Conservation (phyloP, 306 rosid genomes). For the Pueraria montana region DNA sequence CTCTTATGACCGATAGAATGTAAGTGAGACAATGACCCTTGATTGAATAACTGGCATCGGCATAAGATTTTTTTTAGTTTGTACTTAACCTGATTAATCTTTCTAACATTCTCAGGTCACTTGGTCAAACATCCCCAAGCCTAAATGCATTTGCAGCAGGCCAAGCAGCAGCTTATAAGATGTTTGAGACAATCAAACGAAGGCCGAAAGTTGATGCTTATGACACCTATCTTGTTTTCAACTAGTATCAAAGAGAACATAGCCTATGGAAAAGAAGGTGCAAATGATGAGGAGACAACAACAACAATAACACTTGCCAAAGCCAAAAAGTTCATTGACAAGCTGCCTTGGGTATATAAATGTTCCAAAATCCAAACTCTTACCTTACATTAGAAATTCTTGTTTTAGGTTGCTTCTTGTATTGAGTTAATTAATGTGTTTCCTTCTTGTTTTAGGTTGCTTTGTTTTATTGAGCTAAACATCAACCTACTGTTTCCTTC, state of each 20-base stretch:
- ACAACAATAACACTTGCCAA: conserved; percentile 78
- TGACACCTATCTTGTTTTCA: conserved; percentile 71
- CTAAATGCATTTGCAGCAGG: conserved; percentile 88
- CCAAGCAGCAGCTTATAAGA: conserved; percentile 88
- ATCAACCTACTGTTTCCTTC: conserved; percentile 4
- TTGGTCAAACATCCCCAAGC: conserved; percentile 86
- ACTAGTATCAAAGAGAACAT: conserved; percentile 77
- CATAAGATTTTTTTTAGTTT: background rate
- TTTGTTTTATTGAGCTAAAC: no score
- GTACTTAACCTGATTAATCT: background rate
- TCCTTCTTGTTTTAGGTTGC: no score
- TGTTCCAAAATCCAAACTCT: conserved; percentile 10
- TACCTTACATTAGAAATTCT: background rate
- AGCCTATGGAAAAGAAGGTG: conserved; percentile 83
- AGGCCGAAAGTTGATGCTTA: conserved; percentile 75
- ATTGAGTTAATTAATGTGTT: background rate
- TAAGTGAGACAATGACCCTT: conserved; percentile 52
- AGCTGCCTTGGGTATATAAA: conserved; percentile 67
- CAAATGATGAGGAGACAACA: conserved; percentile 74
- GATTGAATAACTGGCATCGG: background rate
- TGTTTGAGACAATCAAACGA: conserved; percentile 83
- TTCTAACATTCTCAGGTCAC: conserved; percentile 58
- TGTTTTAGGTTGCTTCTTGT: background rate
- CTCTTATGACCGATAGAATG: conserved; percentile 89
- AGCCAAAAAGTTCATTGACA: conserved; percentile 87